phyloP scores from a whole-genome alignment of 1,139 yeast species.

The Tardiomyces blankii region DNA sequence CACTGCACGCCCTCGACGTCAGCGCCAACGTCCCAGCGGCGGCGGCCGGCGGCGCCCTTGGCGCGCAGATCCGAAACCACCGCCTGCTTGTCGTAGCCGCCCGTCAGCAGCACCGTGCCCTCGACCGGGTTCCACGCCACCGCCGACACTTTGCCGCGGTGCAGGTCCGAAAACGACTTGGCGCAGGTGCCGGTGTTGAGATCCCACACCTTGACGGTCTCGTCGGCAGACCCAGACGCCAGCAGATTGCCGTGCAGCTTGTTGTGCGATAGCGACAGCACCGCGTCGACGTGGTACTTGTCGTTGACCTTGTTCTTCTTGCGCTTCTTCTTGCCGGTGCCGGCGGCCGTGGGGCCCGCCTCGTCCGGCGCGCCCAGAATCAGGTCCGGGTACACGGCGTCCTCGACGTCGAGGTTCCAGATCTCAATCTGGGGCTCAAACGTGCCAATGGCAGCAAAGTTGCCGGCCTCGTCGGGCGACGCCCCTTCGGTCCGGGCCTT shows the following conservation, averaged over 20 bases:
- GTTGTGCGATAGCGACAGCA: slow-evolving; percentile 78
- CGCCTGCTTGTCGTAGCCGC: slow-evolving; percentile 82
- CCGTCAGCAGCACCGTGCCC: slow-evolving; percentile 74
- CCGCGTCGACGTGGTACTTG: slow-evolving; percentile 89
- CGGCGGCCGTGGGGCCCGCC: slow-evolving; percentile 29
- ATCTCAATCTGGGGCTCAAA: slow-evolving; percentile 96
- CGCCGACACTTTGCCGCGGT: slow-evolving; percentile 71
- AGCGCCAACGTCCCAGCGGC: slow-evolving; percentile 53
- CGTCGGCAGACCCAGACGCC: slow-evolving; percentile 93
- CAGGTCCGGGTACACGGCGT: slow-evolving; percentile 89
- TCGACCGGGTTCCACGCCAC: slow-evolving; percentile 77
- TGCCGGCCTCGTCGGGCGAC: slow-evolving; percentile 47
- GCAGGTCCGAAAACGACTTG: slow-evolving; percentile 27
- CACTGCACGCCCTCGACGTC: slow-evolving; percentile 81
- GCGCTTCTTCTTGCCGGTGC: slow-evolving; percentile 29
- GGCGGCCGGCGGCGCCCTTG: slow-evolving; percentile 52
- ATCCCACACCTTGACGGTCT: slow-evolving; percentile 94
- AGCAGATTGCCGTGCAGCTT: slow-evolving; percentile 70
- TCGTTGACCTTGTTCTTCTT: slow-evolving; percentile 54
- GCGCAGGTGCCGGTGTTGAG: slow-evolving; percentile 65
- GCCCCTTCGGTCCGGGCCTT: slow-evolving; percentile 16
- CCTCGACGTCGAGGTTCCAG: slow-evolving; percentile 90
- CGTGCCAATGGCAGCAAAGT: slow-evolving; percentile 93
- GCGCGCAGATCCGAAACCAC: slow-evolving; percentile 78
- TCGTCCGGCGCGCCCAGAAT: slow-evolving; percentile 65